These are phyloP conservation scores for Salvia miltiorrhiza DNA, from an alignment of 257 asterid species.

Conservation along the genomic window DNA sequence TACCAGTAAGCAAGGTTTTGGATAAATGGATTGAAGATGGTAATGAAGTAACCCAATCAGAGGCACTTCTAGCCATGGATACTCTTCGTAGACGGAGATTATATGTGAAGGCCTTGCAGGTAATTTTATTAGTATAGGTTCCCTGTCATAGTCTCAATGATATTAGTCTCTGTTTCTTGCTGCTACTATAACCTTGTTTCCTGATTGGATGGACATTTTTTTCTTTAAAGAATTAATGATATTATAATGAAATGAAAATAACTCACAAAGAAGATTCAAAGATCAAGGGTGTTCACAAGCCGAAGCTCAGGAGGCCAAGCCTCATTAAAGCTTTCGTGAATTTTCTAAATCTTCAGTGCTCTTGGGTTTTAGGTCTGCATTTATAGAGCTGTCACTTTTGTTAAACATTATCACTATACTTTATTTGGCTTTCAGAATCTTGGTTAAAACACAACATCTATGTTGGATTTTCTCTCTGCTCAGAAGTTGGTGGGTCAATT, in stretches of 20 bases:
- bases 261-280: too few species aligned
- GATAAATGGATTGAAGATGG: slow-evolving; percentile 73
- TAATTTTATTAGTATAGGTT: slow-evolving; percentile 13
- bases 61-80: slow-evolving; percentile 31
- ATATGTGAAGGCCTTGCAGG: slow-evolving; percentile 73
- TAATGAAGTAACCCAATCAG: slow-evolving; percentile 49
- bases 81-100: slow-evolving; percentile 44
- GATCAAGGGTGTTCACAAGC: background rate
- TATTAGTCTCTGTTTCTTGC: too few species aligned
- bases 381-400: background rate
- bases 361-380: background rate
- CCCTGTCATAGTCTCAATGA: background rate
- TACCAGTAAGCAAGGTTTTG: slow-evolving; percentile 34
- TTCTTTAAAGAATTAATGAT: background rate
- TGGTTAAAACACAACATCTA: background rate
- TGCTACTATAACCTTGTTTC: background rate
- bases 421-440: background rate
- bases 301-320: background rate
- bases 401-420: too few species aligned
- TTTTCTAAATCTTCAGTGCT: background rate
- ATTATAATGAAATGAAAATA: background rate
- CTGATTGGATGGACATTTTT: background rate
- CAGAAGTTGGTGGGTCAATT: background rate
- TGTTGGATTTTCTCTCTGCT: background rate
- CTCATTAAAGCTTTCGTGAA: background rate